phyloP scores from a whole-genome alignment of 2,329 filamentous ascomycete species.

The Penicillium rolfsii region DNA sequence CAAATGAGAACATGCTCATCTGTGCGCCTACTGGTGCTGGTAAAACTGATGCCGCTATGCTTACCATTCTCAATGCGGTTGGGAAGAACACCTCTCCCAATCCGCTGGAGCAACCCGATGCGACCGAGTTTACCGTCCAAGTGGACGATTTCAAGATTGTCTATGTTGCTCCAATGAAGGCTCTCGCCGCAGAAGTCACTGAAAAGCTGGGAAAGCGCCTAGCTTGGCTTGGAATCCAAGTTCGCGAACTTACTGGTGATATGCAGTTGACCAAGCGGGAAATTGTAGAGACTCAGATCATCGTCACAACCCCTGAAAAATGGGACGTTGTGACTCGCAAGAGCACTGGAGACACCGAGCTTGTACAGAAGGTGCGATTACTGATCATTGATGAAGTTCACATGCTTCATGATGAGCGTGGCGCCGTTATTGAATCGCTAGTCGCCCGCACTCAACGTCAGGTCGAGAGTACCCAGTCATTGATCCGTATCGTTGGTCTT shows the following conservation, averaged over 20 bases:
- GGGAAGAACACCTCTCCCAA: slow-evolving; percentile 81
- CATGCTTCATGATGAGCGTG: slow-evolving; percentile 98
- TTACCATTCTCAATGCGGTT: slow-evolving; percentile 89
- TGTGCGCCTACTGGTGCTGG: slow-evolving; percentile 97
- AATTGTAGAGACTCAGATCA: slow-evolving; percentile 94
- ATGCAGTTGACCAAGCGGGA: slow-evolving; percentile 98
- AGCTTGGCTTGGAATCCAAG: slow-evolving; percentile 89
- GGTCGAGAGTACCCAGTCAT: slow-evolving; percentile 95
- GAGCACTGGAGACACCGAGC: slow-evolving; percentile 93
- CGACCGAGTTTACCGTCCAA: slow-evolving; percentile 79
- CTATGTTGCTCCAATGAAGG: slow-evolving; percentile 99
- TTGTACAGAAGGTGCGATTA: slow-evolving; percentile 94
- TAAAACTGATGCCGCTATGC: slow-evolving; percentile 98
- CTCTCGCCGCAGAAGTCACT: slow-evolving; percentile 92
- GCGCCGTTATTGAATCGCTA: slow-evolving; percentile 91
- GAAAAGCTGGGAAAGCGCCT: slow-evolving; percentile 90
- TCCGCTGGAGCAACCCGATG: slow-evolving; percentile 72
- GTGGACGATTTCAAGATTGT: slow-evolving; percentile 95
- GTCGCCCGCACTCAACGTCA: slow-evolving; percentile 94
- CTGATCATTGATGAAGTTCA: slow-evolving; percentile 99
- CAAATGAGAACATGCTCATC: slow-evolving; percentile 97
- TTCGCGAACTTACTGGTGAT: slow-evolving; percentile 92
- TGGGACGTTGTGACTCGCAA: slow-evolving; percentile 99
- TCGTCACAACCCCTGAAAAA: slow-evolving; percentile 98
- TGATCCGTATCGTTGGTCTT: slow-evolving; percentile 94